Conservation (phyloP, 805 yeast genomes). For the Lachancea waltii region DNA sequence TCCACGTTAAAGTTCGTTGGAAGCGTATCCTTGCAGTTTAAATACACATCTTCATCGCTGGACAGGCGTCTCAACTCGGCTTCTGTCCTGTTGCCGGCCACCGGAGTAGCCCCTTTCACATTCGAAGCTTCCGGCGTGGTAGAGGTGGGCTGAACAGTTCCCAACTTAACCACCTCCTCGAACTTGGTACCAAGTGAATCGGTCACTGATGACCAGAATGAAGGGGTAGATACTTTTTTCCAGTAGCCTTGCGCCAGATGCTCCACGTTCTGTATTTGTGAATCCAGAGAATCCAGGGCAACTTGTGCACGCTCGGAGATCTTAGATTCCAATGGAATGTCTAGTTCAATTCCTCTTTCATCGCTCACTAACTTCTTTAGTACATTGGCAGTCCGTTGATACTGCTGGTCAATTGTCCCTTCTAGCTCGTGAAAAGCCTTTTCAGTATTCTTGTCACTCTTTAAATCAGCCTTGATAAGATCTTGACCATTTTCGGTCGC, state of each 20-base stretch:
- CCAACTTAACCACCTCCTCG: conserved; percentile 19
- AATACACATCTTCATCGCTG: conserved; percentile 41
- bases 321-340: conserved; percentile 21
- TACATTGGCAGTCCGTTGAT: conserved; percentile 22
- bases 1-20: conserved; percentile 37
- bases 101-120: conserved; percentile 35
- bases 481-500: conserved; percentile 13
- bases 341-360: conserved; percentile 24
- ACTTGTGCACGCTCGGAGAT: conserved; percentile 44
- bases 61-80: conserved; percentile 54
- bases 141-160: conserved; percentile 1
- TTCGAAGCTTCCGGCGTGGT: conserved; percentile 15
- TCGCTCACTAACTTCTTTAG: conserved; percentile 16
- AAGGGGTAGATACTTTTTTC: conserved; percentile 23
- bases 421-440: conserved; percentile 46
- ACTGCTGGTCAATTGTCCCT: conserved; percentile 38
- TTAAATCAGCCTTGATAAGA: not conserved
- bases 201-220: conserved; percentile 27
- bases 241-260: conserved; percentile 48
- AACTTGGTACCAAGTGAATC: conserved; percentile 16
- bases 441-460: conserved; percentile 40
- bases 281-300: conserved; percentile 65
- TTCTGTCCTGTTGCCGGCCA: conserved; percentile 50
- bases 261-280: conserved; percentile 68
- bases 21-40: conserved; percentile 21